Percentiles rank a stretch among this genome's conserved stretches.
Conservation (phyloP, 495 filamentous ascomycete species). For the Penicillium lividum region DNA sequence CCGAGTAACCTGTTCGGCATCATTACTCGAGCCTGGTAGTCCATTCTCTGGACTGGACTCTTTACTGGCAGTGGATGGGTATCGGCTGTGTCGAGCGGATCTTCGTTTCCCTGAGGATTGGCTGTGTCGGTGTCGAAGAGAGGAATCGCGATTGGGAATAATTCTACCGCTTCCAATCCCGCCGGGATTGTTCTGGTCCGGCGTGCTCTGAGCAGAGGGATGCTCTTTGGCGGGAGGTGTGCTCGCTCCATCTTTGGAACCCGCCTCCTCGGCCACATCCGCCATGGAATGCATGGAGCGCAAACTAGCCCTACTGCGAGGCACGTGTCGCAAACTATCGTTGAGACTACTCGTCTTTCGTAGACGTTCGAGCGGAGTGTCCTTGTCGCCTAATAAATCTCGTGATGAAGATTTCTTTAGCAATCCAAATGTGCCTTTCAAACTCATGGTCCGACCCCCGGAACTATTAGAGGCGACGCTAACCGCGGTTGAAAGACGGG, state of each 20-base stretch:
- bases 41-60: slow-evolving; percentile 37
- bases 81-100: slow-evolving; percentile 41
- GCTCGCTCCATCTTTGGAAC: slow-evolving; percentile 24
- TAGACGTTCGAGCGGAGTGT: slow-evolving; percentile 34
- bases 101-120: slow-evolving; percentile 38
- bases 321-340: slow-evolving; percentile 39
- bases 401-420: slow-evolving; percentile 40
- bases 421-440: slow-evolving; percentile 37
- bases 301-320: slow-evolving; percentile 42
- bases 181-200: slow-evolving; percentile 39
- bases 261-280: slow-evolving; percentile 43
- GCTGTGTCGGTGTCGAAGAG: slow-evolving; percentile 55
- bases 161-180: slow-evolving; percentile 50
- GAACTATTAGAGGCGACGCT: slow-evolving; percentile 48
- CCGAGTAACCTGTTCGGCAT: slow-evolving; percentile 48
- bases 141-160: slow-evolving; percentile 70
- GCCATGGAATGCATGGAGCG: slow-evolving; percentile 49
- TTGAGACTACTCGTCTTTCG: slow-evolving; percentile 41
- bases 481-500: slow-evolving; percentile 37
- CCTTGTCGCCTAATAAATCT: slow-evolving; percentile 39
- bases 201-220: slow-evolving; percentile 28
- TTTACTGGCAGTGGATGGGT: slow-evolving; percentile 42
- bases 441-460: slow-evolving; percentile 35
- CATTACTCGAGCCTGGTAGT: slow-evolving; percentile 33
- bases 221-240: slow-evolving; percentile 33